Evolutionary conservation across 176 grass and related monocot genomes (phyloP), one percentile per base, ranked within the genome.

Genomic region (Pharus latifolius): DNA sequence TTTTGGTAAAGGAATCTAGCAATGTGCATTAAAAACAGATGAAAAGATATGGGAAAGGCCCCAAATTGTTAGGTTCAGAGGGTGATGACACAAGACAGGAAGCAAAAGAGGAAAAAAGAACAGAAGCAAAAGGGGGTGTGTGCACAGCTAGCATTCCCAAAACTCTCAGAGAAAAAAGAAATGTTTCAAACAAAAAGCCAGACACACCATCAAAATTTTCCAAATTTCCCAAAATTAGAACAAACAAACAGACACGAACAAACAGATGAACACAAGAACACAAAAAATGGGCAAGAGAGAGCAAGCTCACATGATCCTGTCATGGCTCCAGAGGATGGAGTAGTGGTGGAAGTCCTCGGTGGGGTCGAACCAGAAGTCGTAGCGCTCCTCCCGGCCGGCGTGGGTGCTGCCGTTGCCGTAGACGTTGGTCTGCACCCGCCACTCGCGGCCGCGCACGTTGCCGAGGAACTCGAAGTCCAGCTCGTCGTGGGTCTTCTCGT

Each of bases 401-500:
- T 72, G 3, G 55, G 88, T 96, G 80, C 91, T 96, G 24, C 87
- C 91, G 77, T 96, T 90, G 22, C 91, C 87, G 85, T 96, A 96
- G 46, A 96, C 80, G 76, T 96, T 90, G 5, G 91, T 96, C 75
- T 96, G 91, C n/a, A 96, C 51, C 18, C 74, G 75, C 89, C 91
- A 91, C 71, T 96, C 93, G 59, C 80, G 87, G 0, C 93, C 93
- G 31, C 86, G 91, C 58, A 92, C 86, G 50, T 92, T 92, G 62
- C 92, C 92, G 49, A 96, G 79, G 77, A 96, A 96, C 85, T 96
- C 92, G 66, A 96, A 96, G 84, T 96, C 92, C 69, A 96, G 74
- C 73, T 96, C 92, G 69, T 96, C 92, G 69, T 96, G 92, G 19
- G 80, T 96, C 84, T 82, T 92, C 82, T 86, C 57, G 74, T 84